Evolutionary conservation across 306 rosid genomes (phyloP).

Genomic region (Senna tora): DNA sequence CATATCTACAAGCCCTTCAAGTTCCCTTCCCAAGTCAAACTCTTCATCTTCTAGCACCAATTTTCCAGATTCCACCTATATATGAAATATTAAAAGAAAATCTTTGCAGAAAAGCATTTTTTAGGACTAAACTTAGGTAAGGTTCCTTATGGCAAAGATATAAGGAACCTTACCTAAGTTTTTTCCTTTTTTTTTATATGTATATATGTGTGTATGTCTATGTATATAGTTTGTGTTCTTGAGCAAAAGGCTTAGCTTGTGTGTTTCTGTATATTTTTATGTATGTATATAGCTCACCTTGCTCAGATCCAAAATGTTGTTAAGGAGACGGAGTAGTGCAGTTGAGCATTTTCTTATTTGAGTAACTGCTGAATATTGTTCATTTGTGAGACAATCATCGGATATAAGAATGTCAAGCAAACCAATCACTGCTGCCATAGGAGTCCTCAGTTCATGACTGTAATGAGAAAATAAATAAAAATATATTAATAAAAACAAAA

Average conservation of each 20-base stretch:
- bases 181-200: too few species aligned
- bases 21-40: conserved; percentile 93
- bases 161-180: too few species aligned
- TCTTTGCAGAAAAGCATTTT: conserved; percentile 13
- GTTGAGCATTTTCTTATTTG: conserved; percentile 98
- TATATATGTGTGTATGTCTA: too few species aligned
- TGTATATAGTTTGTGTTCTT: too few species aligned
- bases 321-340: conserved; percentile 92
- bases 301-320: conserved; percentile 95
- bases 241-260: conserved; percentile 22
- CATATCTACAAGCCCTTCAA: conserved; percentile 98
- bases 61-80: conserved; percentile 97
- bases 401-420: conserved; percentile 94
- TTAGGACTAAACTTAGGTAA: too few species aligned
- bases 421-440: conserved; percentile 99
- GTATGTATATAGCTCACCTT: conserved; percentile 63
- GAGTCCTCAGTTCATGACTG: conserved; percentile 99
- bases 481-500: conserved; percentile 26
- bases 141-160: too few species aligned
- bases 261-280: conserved; percentile 41
- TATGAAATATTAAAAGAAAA: conserved; percentile 26
- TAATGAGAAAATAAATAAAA: conserved; percentile 27
- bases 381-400: conserved; percentile 94
- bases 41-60: conserved; percentile 91
- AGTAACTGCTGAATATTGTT: conserved; percentile 84